These are phyloP conservation scores for Globisporangium yorkense DNA, from an alignment of 352 stramenopile genomes.

Conservation along the genomic window DNA sequence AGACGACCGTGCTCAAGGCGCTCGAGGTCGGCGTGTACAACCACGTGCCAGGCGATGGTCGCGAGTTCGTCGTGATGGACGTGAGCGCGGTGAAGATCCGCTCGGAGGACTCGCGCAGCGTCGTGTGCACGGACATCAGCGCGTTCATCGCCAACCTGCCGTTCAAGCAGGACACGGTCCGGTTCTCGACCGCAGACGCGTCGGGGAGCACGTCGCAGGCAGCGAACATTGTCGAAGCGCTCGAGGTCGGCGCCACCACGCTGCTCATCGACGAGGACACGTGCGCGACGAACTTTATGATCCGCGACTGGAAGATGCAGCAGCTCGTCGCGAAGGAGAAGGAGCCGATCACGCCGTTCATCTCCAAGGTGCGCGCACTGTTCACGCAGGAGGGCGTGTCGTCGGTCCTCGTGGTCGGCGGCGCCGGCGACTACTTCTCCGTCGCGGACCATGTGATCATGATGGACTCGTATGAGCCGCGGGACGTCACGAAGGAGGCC, in stretches of 20 bases:
- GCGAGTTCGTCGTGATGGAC: constrained; percentile 92
- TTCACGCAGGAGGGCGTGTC: constrained; percentile 87
- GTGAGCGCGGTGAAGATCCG: constrained; percentile 92
- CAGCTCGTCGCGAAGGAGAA: constrained; percentile 93
- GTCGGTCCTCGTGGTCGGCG: constrained; percentile 95
- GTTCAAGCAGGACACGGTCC: constrained; percentile 89
- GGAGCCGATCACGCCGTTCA: constrained; percentile 97
- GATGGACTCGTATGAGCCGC: constrained; percentile 94
- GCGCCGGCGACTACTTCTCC: constrained; percentile 95
- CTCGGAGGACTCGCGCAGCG: constrained; percentile 92
- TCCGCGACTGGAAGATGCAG: constrained; percentile 97
- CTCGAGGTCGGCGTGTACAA: constrained; percentile 95
- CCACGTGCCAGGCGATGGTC: constrained; percentile 92
- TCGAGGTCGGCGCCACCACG: constrained; percentile 88
- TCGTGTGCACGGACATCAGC: constrained; percentile 90
- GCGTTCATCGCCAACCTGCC: constrained; percentile 97
- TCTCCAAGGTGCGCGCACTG: constrained; percentile 92
- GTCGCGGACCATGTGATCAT: constrained; percentile 95
- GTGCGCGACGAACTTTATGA: constrained; percentile 98
- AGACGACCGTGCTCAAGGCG: constrained; percentile 94
- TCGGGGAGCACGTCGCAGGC: constrained; percentile 96
- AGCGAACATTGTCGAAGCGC: constrained; percentile 93
- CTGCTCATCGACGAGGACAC: constrained; percentile 97
- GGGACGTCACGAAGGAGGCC: constrained; percentile 88
- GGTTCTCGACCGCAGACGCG: constrained; percentile 91